Evolutionary conservation across 225 moss, liverwort and hornwort species (phyloP).

Genomic region (Ulota crispa): DNA sequence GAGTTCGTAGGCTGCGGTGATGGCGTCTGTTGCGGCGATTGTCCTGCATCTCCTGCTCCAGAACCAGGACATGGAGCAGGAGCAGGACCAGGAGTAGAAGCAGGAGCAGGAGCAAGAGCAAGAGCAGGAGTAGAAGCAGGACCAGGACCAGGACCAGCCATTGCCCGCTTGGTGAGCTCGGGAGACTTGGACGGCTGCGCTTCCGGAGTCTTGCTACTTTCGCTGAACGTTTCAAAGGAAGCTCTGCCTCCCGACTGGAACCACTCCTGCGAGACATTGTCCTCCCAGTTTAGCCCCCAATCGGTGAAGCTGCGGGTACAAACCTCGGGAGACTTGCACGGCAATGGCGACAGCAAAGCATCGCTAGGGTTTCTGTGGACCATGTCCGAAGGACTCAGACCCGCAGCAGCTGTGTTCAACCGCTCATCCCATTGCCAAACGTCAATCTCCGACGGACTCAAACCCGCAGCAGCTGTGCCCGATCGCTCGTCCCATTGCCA

Average conservation of each 20-base stretch:
- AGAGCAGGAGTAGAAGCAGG: neutral
- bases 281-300: constrained; percentile 18
- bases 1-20: constrained; percentile 80
- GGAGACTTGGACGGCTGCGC: constrained; percentile 53
- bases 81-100: too few relatives aligned
- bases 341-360: constrained; percentile 6
- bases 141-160: neutral
- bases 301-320: neutral
- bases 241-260: constrained; percentile 28
- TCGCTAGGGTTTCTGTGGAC: neutral
- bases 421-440: neutral
- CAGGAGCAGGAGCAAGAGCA: too few relatives aligned
- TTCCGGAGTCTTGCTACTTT: constrained; percentile 35
- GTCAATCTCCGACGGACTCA: neutral
- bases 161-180: constrained; percentile 38
- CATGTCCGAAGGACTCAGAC: neutral
- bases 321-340: constrained; percentile 43
- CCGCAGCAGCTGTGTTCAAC: neutral
- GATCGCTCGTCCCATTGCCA: neutral
- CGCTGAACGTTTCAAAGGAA: constrained; percentile 19
- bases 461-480: neutral
- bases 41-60: neutral
- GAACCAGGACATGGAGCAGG: neutral
- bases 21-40: constrained; percentile 44
- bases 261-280: constrained; percentile 34